A percentile compares a stretch with the other conserved stretches of the same genome.
These are phyloP conservation scores for Oryza brachyantha DNA, from an alignment of 176 grass and related monocot genomes.

Conservation along the genomic window DNA sequence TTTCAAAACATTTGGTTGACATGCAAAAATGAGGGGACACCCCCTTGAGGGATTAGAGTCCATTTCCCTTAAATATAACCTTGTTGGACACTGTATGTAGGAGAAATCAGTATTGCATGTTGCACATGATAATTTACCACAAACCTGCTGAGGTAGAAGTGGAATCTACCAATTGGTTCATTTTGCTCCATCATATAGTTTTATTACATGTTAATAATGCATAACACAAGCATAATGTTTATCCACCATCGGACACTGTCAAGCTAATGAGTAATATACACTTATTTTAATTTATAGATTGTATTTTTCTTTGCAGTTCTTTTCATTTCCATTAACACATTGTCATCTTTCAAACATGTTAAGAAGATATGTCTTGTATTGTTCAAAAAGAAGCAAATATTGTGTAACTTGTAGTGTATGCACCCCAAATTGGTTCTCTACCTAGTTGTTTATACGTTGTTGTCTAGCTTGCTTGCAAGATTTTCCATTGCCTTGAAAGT, in stretches of 20 bases:
- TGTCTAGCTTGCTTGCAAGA: neutral
- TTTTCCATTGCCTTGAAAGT: neutral
- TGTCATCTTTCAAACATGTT: neutral
- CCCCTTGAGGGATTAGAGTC: no score
- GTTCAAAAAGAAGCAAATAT: conserved; percentile 10
- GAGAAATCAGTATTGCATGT: neutral
- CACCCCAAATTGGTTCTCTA: neutral
- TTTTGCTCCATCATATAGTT: neutral
- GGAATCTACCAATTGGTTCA: neutral
- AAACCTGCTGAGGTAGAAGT: neutral
- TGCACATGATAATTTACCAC: neutral
- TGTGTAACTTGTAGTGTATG: neutral
- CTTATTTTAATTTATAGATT: neutral
- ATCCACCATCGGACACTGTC: neutral
- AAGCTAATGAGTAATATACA: neutral
- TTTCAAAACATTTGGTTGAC: no score
- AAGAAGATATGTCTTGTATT: neutral
- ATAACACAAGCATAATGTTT: neutral
- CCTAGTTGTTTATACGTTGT: neutral
- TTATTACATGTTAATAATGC: neutral
- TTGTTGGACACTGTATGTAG: neutral
- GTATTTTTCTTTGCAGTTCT: neutral
- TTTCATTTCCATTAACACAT: neutral
- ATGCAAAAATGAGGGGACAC: no score
- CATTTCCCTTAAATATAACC: neutral